Evolutionary conservation across 2,329 filamentous ascomycete species (phyloP).

Genomic region (Cercospora zeae-maydis): DNA sequence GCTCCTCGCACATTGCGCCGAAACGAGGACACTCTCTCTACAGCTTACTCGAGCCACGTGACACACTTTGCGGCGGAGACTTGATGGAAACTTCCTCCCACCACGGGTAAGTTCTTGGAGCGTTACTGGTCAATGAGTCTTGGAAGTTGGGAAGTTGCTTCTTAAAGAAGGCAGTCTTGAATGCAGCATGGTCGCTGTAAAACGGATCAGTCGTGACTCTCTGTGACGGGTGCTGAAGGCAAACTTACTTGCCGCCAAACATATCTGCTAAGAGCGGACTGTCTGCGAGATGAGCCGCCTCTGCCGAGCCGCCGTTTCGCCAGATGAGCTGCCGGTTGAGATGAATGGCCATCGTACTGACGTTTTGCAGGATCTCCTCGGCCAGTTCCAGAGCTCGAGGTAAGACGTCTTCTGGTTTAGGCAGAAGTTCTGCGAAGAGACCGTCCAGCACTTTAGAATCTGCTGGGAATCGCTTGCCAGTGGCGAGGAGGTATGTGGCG

Average conservation of each 20-base stretch:
- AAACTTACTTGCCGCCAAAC: background rate
- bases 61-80: background rate
- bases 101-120: background rate
- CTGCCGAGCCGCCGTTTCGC: background rate
- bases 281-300: background rate
- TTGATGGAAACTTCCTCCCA: background rate
- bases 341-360: background rate
- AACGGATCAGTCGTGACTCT: background rate
- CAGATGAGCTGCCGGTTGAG: background rate
- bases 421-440: background rate
- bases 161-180: background rate
- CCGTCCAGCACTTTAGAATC: background rate
- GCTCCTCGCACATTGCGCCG: no score
- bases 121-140: background rate
- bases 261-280: background rate
- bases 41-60: background rate
- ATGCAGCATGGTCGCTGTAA: background rate
- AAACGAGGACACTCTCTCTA: background rate
- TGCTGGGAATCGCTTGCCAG: background rate
- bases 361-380: background rate
- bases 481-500: background rate
- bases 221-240: background rate
- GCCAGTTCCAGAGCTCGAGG: background rate
- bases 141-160: background rate
- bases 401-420: background rate